These are phyloP conservation scores for Russula virescens DNA, from an alignment of 768 basidiomycete species.

Conservation along the genomic window DNA sequence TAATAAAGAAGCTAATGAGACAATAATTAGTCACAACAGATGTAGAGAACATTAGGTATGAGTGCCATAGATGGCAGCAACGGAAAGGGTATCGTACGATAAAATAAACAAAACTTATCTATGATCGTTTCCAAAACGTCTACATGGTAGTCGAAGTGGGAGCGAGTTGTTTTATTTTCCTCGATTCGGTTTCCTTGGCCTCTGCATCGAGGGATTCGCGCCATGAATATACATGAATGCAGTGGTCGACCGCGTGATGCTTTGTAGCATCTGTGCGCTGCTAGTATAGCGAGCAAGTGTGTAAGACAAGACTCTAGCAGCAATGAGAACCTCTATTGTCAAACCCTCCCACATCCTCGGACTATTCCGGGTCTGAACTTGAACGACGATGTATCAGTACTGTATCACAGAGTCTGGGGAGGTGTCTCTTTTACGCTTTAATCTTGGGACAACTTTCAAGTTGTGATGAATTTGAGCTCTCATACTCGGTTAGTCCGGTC, in stretches of 20 bases:
- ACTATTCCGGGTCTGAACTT: too few species aligned
- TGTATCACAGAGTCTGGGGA: too few species aligned
- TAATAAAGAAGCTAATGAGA: background rate
- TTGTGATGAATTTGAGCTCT: too few species aligned
- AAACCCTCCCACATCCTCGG: constrained; percentile 86
- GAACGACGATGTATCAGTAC: too few species aligned
- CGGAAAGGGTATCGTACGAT: background rate
- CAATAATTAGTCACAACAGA: too few species aligned
- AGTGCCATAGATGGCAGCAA: background rate
- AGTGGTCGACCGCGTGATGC: constrained; percentile 12
- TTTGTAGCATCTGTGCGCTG: constrained; percentile 17
- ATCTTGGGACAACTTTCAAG: too few species aligned
- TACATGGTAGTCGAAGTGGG: background rate
- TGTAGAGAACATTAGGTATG: too few species aligned
- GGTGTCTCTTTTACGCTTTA: too few species aligned
- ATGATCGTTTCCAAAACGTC: background rate
- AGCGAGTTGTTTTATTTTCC: constrained; percentile 10
- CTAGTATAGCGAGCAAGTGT: constrained; percentile 16
- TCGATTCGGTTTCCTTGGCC: constrained; percentile 18
- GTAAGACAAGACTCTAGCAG: constrained; percentile 62
- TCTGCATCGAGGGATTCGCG: constrained; percentile 24
- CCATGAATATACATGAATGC: too few species aligned
- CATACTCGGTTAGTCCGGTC: too few species aligned
- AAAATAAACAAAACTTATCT: too few species aligned
- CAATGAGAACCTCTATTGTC: constrained; percentile 69